These are phyloP conservation scores for Suillus lakei DNA, from an alignment of 768 basidiomycete species.

Conservation along the genomic window DNA sequence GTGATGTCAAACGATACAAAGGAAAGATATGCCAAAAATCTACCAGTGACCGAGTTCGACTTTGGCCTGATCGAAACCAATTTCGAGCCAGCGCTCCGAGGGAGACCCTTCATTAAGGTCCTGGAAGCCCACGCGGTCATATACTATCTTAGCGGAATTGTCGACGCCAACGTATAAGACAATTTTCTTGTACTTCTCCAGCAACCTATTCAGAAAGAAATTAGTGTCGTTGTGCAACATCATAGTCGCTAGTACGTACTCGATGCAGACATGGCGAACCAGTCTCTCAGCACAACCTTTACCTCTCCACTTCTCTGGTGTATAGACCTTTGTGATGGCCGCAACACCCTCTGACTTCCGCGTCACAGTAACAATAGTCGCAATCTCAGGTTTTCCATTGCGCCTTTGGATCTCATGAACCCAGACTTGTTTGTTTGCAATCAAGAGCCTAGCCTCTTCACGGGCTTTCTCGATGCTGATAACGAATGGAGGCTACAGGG, in stretches of 20 bases:
- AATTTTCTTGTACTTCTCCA: slow-evolving; percentile 49
- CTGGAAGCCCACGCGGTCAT: slow-evolving; percentile 67
- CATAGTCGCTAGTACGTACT: slow-evolving; percentile 42
- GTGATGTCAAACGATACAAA: neutral
- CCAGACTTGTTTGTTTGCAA: slow-evolving; percentile 58
- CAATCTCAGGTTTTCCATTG: slow-evolving; percentile 43
- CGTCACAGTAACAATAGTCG: slow-evolving; percentile 72
- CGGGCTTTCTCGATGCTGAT: slow-evolving; percentile 47
- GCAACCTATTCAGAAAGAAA: slow-evolving; percentile 31
- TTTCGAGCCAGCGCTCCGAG: slow-evolving; percentile 58
- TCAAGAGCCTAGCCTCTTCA: slow-evolving; percentile 55
- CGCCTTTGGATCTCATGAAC: slow-evolving; percentile 52
- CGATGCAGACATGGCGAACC: slow-evolving; percentile 57
- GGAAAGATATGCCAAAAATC: slow-evolving; percentile 16
- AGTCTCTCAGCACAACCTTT: slow-evolving; percentile 66
- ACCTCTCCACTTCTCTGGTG: slow-evolving; percentile 54
- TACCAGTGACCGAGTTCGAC: slow-evolving; percentile 74
- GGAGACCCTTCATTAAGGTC: slow-evolving; percentile 45
- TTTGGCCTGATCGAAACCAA: slow-evolving; percentile 56
- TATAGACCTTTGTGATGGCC: slow-evolving; percentile 76
- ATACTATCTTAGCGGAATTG: slow-evolving; percentile 57
- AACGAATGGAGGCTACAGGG: slow-evolving; percentile 56
- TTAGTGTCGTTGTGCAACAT: neutral
- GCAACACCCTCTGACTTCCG: slow-evolving; percentile 60
- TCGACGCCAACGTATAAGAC: slow-evolving; percentile 67